Percentiles rank a stretch among this genome's conserved stretches.
Conservation (phyloP, 2,329 filamentous ascomycete genomes). For the Ophiostoma tasmaniense region DNA sequence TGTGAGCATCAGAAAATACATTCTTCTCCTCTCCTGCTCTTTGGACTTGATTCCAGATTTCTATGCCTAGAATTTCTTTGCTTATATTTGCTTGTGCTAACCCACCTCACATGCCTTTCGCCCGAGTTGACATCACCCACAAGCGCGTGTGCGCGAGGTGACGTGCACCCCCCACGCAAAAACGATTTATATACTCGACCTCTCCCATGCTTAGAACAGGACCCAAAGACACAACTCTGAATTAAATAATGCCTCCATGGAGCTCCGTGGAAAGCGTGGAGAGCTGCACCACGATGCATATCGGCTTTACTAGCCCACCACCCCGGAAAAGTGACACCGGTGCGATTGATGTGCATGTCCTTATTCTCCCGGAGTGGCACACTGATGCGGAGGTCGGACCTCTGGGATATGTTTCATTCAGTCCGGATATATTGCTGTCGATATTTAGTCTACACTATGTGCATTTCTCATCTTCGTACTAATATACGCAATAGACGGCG, state of each 20-base stretch:
- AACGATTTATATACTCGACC: background rate
- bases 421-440: no score
- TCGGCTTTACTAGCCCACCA: background rate
- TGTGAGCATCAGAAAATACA: background rate
- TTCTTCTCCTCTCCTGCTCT: no score
- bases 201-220: background rate
- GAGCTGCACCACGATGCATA: background rate
- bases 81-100: background rate
- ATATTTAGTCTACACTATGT: no score
- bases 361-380: background rate
- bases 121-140: background rate
- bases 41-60: background rate
- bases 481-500: no score
- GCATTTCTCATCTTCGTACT: background rate
- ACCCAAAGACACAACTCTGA: background rate
- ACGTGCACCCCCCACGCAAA: background rate
- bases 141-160: background rate
- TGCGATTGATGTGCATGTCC: background rate
- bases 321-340: background rate
- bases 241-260: background rate
- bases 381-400: background rate
- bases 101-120: background rate
- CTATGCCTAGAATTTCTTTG: background rate
- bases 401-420: background rate
- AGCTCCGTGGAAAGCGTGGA: background rate